These are phyloP conservation scores for Carpinus viminea DNA, from an alignment of 306 rosid species.

Conservation along the genomic window DNA sequence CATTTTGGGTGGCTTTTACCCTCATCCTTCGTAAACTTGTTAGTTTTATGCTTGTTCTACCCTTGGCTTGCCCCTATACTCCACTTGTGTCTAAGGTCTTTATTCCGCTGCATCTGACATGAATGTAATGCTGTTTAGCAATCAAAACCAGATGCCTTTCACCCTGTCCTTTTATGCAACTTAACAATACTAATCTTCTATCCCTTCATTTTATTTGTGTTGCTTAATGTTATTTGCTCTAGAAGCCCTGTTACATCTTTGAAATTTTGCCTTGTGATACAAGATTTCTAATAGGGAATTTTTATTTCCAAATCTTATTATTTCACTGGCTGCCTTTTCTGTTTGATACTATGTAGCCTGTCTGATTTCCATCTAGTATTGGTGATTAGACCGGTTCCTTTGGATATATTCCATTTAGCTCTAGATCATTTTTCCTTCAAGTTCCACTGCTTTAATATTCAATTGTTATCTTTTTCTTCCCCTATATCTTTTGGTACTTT, in stretches of 20 bases:
- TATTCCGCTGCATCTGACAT: too few relatives aligned
- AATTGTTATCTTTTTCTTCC: background rate
- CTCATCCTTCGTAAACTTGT: too few relatives aligned
- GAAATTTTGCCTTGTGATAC: background rate
- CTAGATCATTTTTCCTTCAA: background rate
- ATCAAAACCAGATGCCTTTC: too few relatives aligned
- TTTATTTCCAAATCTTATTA: background rate
- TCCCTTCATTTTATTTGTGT: too few relatives aligned
- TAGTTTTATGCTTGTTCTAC: too few relatives aligned
- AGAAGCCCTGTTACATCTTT: background rate
- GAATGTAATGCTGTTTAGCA: too few relatives aligned
- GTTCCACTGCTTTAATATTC: background rate
- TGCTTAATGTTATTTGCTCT: too few relatives aligned
- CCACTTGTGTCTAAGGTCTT: too few relatives aligned
- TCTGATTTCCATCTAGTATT: background rate
- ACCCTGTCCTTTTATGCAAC: too few relatives aligned
- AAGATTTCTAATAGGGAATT: background rate
- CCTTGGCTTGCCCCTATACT: too few relatives aligned
- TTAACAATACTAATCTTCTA: too few relatives aligned
- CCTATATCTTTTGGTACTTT: background rate
- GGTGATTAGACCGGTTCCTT: background rate
- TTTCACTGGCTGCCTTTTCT: background rate
- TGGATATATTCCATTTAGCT: background rate
- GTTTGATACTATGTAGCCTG: background rate
- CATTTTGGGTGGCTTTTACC: too few relatives aligned